Evolutionary conservation across 2,329 filamentous ascomycete genomes (phyloP).

Genomic region (Alternaria dauci): DNA sequence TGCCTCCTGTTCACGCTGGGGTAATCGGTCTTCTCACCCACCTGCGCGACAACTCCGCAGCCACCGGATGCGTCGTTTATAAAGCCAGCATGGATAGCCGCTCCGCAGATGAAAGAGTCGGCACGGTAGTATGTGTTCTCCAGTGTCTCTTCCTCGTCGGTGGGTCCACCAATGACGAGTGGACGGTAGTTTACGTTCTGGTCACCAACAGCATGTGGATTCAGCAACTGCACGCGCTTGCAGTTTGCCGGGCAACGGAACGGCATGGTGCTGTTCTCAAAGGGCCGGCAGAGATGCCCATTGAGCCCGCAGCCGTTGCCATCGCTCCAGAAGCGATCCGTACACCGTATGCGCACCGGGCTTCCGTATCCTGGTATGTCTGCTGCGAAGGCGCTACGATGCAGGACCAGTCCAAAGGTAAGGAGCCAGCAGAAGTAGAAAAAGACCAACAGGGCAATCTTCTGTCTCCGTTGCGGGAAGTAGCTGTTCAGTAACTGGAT

Average conservation of each 20-base stretch:
- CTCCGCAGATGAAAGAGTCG: constrained; percentile 86
- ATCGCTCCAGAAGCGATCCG: constrained; percentile 71
- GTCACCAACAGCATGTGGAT: constrained; percentile 78
- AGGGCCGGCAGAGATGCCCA: constrained; percentile 77
- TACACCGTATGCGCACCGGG: constrained; percentile 72
- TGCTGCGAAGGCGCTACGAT: constrained; percentile 65
- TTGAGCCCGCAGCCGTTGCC: constrained; percentile 78
- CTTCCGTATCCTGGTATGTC: constrained; percentile 73
- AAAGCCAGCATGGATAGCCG: constrained; percentile 84
- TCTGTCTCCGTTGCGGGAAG: constrained; percentile 67
- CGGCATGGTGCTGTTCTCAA: constrained; percentile 72
- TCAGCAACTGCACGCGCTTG: constrained; percentile 69
- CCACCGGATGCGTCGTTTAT: constrained; percentile 76
- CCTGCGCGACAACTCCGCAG: constrained; percentile 79
- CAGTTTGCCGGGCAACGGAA: constrained; percentile 81
- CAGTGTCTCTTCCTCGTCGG: constrained; percentile 50
- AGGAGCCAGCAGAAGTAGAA: constrained; percentile 74
- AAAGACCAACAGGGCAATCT: constrained; percentile 65
- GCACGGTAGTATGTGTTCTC: constrained; percentile 76
- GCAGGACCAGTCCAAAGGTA: constrained; percentile 73
- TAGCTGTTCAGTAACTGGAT: constrained; percentile 69
- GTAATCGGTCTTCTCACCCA: constrained; percentile 73
- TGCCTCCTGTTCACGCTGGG: constrained; percentile 72
- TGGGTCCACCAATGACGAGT: constrained; percentile 64
- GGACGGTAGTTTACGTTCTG: constrained; percentile 66